Conservation (phyloP, 108 stramenopile genomes). For the Nitzschia inconspicua region DNA sequence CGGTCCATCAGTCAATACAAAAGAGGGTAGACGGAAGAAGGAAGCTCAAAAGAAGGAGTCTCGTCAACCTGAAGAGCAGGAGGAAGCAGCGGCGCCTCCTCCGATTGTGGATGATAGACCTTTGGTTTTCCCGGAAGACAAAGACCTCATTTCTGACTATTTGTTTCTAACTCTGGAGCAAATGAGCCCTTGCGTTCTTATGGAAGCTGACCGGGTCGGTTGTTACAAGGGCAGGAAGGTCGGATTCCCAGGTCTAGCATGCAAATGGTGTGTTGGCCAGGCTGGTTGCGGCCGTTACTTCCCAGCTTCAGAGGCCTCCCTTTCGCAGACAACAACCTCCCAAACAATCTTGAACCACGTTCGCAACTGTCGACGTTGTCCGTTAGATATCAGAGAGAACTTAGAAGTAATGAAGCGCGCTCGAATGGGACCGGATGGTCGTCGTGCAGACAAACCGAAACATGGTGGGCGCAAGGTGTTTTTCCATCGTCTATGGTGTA, state of each 20-base stretch:
- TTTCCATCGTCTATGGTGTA: conserved; percentile 86
- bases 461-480: conserved; percentile 89
- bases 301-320: conserved; percentile 78
- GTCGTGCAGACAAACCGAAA: conserved; percentile 74
- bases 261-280: conserved; percentile 80
- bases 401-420: conserved; percentile 80
- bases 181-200: conserved; percentile 74
- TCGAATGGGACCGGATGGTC: conserved; percentile 60
- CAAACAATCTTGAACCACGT: conserved; percentile 89
- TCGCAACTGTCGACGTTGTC: conserved; percentile 80
- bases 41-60: conserved; percentile 31
- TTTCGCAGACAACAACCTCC: conserved; percentile 87
- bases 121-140: conserved; percentile 62
- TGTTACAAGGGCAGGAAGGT: conserved; percentile 73
- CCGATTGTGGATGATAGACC: conserved; percentile 54
- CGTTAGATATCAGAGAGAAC: conserved; percentile 77
- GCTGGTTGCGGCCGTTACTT: conserved; percentile 88
- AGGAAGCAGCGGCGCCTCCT: conserved; percentile 15
- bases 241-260: conserved; percentile 86
- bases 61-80: conserved; percentile 15
- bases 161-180: conserved; percentile 81
- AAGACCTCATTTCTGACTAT: conserved; percentile 70
- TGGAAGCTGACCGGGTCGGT: conserved; percentile 66
- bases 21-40: conserved; percentile 41
- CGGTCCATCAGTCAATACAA: conserved; percentile 47